Base-by-base conservation (phyloP, 2,329 filamentous ascomycete species). In the Calonectria pauciramosa region DNA sequence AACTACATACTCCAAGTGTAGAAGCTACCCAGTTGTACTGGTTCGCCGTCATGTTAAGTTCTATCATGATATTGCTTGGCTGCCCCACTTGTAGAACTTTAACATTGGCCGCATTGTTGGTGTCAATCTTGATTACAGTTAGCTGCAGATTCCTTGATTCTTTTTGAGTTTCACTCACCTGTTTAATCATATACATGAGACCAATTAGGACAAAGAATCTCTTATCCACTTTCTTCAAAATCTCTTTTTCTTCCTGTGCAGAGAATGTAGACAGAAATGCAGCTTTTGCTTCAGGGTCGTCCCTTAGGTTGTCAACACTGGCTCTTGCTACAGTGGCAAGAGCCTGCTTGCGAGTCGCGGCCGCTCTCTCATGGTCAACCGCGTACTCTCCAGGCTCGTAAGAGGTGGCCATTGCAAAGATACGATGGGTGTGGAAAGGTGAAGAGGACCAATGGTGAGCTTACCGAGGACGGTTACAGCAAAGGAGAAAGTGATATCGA, bases 181-280 rank as follows among this genome's bases (percentile, higher is more conserved):
- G 83, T 66, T 88, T 88, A 66, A 87, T 83, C 77, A 87, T 82
- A 74, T 85, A 87, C 79, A 86, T 84, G 9, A 86, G 70, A 1
- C 83, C 85, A 49, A 87, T 86, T 10, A 87, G 77, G 20, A 82
- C 74, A 7, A 86, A 72, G 70, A 87, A 86, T 13, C 82, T 79
- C 60, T 77, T 71, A 65, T 87, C 82, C 5, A 88, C 85, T 74
- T 87, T 88, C 64, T 81, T 77, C 81, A 85, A 85, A 73, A 87
- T 85, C 0, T 76, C 72, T 38, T 79, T 82, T 64, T 86, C 86
- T 63, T 87, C 85, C 60, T 84, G 83, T 0, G 82, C 80, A 9
- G 82, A 83, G 72, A 87, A 87, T 0, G 83, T 82, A 2, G 82
- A 81, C 4, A 87, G 80, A 63, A 87, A 86, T n/a, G 60, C 60